Evolutionary conservation across 2,329 filamentous ascomycete genomes (phyloP).

Genomic region (Didymella arachidicola): DNA sequence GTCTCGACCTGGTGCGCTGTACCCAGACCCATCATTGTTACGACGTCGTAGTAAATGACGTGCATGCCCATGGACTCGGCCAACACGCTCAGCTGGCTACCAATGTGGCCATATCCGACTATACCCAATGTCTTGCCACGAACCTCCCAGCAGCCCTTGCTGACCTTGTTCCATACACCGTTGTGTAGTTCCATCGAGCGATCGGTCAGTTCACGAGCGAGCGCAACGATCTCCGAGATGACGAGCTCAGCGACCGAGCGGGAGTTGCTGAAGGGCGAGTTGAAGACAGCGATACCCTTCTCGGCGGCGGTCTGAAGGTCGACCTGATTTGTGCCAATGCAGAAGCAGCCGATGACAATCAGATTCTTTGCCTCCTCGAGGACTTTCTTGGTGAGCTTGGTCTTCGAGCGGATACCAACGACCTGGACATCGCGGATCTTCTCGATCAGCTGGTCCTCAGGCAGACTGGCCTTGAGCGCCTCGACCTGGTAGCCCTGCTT

Average conservation of each 20-base stretch:
- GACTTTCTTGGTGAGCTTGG: constrained; percentile 86
- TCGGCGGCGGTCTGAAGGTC: constrained; percentile 83
- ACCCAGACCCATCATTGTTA: constrained; percentile 93
- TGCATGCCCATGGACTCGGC: constrained; percentile 98
- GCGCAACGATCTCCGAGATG: constrained; percentile 88
- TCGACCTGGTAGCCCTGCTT: constrained; percentile 97
- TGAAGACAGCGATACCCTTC: constrained; percentile 95
- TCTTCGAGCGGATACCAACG: constrained; percentile 98
- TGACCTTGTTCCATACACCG: constrained; percentile 98
- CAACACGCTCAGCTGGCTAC: constrained; percentile 91
- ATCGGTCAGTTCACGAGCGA: constrained; percentile 92
- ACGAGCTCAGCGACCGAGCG: constrained; percentile 96
- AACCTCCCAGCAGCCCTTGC: constrained; percentile 95
- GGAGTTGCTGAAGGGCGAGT: constrained; percentile 98
- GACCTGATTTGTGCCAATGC: constrained; percentile 97
- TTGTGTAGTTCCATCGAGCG: constrained; percentile 93
- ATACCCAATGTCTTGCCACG: constrained; percentile 97
- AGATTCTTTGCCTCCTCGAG: constrained; percentile 90
- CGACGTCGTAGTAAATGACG: constrained; percentile 95
- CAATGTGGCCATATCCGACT: constrained; percentile 96
- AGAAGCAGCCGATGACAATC: constrained; percentile 97
- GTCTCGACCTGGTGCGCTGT: constrained; percentile 83
- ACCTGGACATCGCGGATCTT: constrained; percentile 99
- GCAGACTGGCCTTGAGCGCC: constrained; percentile 83
- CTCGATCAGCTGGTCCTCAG: constrained; percentile 92